Conservation (phyloP, 2,329 filamentous ascomycete species). For the Colletotrichum kahawae region DNA sequence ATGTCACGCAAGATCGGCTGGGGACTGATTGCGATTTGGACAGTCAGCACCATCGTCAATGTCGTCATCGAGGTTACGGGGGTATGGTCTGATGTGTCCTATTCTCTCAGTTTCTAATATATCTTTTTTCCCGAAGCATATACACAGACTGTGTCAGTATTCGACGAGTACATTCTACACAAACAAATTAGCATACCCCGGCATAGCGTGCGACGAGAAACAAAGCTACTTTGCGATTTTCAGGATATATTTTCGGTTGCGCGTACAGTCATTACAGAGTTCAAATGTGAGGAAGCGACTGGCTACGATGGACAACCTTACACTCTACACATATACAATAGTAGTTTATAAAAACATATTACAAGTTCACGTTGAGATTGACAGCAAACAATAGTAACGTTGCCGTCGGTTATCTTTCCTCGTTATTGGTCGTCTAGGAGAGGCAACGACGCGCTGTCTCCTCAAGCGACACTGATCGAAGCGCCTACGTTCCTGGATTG, state of each 20-base stretch:
- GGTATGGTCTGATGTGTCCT: conserved; percentile 45
- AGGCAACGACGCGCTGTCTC: background rate
- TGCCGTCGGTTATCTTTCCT: background rate
- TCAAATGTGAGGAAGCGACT: background rate
- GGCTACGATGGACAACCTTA: background rate
- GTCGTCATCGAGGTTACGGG: conserved; percentile 78
- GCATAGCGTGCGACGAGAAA: conserved; percentile 13
- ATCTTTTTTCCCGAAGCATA: background rate
- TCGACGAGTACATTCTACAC: background rate
- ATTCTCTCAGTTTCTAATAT: background rate
- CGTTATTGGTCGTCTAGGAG: background rate
- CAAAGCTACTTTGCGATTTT: background rate
- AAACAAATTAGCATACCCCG: background rate
- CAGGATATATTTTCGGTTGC: background rate
- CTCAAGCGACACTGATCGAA: background rate
- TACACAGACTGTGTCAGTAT: conserved; percentile 2
- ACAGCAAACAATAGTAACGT: background rate
- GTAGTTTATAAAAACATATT: background rate
- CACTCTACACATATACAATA: background rate
- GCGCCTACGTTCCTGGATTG: background rate
- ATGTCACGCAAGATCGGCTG: conserved; percentile 85
- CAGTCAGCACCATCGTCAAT: conserved; percentile 79
- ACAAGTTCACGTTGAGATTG: background rate
- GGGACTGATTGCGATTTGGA: conserved; percentile 81
- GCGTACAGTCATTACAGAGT: conserved; percentile 9